phyloP scores from a whole-genome alignment of 208 protist genomes.

The Trypanosoma congolense region DNA sequence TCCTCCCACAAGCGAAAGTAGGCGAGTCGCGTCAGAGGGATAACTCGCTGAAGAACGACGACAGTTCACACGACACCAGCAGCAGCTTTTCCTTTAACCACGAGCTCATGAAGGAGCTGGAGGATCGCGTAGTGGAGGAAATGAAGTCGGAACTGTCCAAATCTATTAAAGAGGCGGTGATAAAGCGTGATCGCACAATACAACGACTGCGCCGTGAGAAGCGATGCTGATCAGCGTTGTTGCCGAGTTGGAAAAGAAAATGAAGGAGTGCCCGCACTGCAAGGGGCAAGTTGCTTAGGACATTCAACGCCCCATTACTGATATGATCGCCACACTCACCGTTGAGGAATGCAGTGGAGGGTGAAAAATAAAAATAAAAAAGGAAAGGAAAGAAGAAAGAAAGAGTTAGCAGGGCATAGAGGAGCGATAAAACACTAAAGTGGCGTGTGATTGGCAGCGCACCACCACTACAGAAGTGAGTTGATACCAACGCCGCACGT shows the following conservation, averaged over 20 bases:
- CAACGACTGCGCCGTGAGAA: conserved; percentile 43
- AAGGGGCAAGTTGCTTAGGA: background rate
- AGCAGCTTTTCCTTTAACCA: background rate
- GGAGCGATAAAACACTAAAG: no score
- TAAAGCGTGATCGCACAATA: conserved; percentile 39
- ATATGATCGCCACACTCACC: no score
- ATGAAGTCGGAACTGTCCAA: conserved; percentile 40
- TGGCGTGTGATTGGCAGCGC: no score
- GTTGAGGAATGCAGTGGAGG: no score
- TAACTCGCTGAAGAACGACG: no score
- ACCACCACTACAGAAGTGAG: no score
- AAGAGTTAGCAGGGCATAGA: no score
- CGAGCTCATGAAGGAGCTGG: conserved; percentile 18
- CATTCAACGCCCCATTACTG: background rate
- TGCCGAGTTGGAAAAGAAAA: conserved; percentile 11
- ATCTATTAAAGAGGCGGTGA: conserved; percentile 36
- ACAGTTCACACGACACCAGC: background rate
- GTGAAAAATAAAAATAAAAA: no score
- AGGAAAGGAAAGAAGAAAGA: no score
- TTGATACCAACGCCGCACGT: no score
- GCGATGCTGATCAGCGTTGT: conserved; percentile 19
- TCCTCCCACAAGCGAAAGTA: conserved; percentile 4
- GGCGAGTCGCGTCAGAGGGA: background rate
- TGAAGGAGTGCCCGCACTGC: conserved; percentile 6
- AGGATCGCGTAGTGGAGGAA: conserved; percentile 24